These are phyloP conservation scores for Gaillardinia entomophila DNA, from an alignment of 805 yeast species.

Conservation along the genomic window DNA sequence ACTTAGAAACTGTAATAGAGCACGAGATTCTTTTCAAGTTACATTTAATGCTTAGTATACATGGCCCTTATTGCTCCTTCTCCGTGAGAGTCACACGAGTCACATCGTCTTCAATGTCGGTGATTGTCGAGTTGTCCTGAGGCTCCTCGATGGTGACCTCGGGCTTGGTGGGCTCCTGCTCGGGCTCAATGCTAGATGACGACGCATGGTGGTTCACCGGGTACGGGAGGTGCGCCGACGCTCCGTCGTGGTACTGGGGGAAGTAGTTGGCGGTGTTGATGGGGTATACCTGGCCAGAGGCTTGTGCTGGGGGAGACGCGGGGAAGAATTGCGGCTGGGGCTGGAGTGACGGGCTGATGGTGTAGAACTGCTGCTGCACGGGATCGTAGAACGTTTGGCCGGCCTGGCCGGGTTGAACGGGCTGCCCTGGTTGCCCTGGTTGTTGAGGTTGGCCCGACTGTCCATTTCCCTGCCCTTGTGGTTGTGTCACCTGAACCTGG, in stretches of 20 bases:
- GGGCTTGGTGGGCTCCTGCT: constrained; percentile 3
- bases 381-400: constrained; percentile 41
- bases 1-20: no score
- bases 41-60: background rate
- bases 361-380: constrained; percentile 37
- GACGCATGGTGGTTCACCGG: constrained; percentile 9
- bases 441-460: no score
- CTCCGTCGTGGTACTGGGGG: constrained; percentile 6
- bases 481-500: no score
- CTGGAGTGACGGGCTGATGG: constrained; percentile 29
- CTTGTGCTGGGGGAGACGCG: constrained; percentile 11
- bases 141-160: constrained; percentile 5
- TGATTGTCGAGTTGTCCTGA: no score
- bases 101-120: background rate
- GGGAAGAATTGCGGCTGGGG: constrained; percentile 31
- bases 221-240: constrained; percentile 13
- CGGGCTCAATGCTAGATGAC: background rate
- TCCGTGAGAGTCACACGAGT: background rate
- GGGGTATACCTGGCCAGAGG: constrained; percentile 2
- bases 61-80: background rate
- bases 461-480: no score
- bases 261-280: constrained; percentile 8
- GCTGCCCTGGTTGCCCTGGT: no score
- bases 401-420: constrained; percentile 21
- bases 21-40: no score